Percentiles rank a stretch among this genome's conserved stretches.
Conservation (phyloP, 768 basidiomycete species). For the Kwoniella sp. region DNA sequence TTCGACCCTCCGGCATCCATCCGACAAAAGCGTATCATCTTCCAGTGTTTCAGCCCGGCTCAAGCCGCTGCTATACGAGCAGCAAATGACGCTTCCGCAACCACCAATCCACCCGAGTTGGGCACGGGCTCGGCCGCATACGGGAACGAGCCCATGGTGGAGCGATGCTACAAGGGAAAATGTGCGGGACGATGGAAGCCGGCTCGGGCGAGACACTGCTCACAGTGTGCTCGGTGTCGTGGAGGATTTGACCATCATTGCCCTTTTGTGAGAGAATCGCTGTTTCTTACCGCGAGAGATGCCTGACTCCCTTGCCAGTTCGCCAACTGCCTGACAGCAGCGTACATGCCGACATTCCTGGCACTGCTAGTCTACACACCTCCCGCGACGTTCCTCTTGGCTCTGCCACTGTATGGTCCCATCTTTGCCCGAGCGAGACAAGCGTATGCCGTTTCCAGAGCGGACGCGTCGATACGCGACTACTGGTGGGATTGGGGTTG, state of each 20-base stretch:
- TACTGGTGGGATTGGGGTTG: constrained; percentile 34
- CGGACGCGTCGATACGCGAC: constrained; percentile 2
- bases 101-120: too few species aligned
- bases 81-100: neutral
- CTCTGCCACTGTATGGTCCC: constrained; percentile 23
- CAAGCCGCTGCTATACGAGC: constrained; percentile 12
- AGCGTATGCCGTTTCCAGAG: constrained; percentile 14
- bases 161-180: constrained; percentile 42
- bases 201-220: constrained; percentile 50
- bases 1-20: constrained; percentile 22
- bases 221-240: constrained; percentile 45
- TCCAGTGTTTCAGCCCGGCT: constrained; percentile 32
- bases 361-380: constrained; percentile 39
- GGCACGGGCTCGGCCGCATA: too few species aligned
- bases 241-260: constrained; percentile 52
- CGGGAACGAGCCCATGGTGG: constrained; percentile 25
- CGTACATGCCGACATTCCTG: constrained; percentile 42
- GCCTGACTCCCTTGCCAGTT: constrained; percentile 13
- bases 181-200: constrained; percentile 51
- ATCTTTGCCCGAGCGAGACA: constrained; percentile 10
- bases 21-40: constrained; percentile 13
- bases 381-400: constrained; percentile 27
- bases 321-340: constrained; percentile 48
- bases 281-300: neutral
- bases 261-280: constrained; percentile 35